Conservation (phyloP, 2,329 filamentous ascomycete species). For the Pleoardoris graminearum region DNA sequence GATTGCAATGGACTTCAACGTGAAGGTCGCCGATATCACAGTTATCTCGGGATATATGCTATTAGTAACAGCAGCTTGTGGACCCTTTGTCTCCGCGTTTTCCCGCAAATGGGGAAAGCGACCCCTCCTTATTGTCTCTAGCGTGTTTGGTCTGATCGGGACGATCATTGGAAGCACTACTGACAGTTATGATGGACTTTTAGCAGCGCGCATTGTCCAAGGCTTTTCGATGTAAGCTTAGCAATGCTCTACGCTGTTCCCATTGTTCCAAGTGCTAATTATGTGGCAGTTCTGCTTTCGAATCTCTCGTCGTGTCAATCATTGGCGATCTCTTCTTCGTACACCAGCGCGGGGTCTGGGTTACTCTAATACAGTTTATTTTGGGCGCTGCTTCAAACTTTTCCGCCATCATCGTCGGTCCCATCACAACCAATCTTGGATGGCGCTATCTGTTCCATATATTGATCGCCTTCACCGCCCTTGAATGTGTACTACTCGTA, state of each 20-base stretch:
- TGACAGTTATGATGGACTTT: slow-evolving; percentile 34
- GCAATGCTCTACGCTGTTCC: background rate
- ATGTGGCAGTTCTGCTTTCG: slow-evolving; percentile 34
- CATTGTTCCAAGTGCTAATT: background rate
- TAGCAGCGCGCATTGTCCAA: slow-evolving; percentile 41
- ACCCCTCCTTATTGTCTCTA: slow-evolving; percentile 36
- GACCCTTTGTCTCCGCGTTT: slow-evolving; percentile 37
- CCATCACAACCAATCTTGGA: slow-evolving; percentile 40
- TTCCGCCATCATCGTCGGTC: slow-evolving; percentile 42
- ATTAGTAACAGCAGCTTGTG: slow-evolving; percentile 39
- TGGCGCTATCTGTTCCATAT: slow-evolving; percentile 52
- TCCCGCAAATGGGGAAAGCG: slow-evolving; percentile 42
- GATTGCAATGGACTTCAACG: slow-evolving; percentile 36
- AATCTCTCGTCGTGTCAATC: slow-evolving; percentile 41
- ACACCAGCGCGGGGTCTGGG: slow-evolving; percentile 40
- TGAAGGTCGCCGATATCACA: slow-evolving; percentile 36
- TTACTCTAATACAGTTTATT: slow-evolving; percentile 43
- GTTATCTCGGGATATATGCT: slow-evolving; percentile 46
- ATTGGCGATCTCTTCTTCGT: slow-evolving; percentile 45
- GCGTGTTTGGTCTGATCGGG: slow-evolving; percentile 34
- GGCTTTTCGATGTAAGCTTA: slow-evolving; percentile 29
- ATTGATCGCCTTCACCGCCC: slow-evolving; percentile 52
- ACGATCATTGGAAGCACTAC: slow-evolving; percentile 33
- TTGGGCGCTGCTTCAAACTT: slow-evolving; percentile 43
- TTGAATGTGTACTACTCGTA: slow-evolving; percentile 50